These are phyloP conservation scores for Strobilomyces dryophilus DNA, from an alignment of 768 basidiomycete genomes.

Conservation along the genomic window DNA sequence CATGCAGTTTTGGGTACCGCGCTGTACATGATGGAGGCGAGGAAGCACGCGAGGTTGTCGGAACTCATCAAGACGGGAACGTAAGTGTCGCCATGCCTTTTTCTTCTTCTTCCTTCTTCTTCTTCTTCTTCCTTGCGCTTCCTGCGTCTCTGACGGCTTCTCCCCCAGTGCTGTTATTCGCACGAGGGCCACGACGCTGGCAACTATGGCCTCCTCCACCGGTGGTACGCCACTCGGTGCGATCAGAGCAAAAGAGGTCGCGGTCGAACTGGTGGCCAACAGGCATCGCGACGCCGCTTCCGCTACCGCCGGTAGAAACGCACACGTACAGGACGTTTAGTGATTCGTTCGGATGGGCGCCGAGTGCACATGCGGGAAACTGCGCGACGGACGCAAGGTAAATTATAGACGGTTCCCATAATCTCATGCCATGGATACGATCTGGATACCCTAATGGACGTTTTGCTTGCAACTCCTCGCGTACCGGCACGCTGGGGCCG, in stretches of 20 bases:
- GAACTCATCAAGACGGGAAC: constrained; percentile 56
- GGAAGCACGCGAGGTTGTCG: constrained; percentile 44
- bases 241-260: constrained; percentile 73
- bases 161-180: constrained; percentile 31
- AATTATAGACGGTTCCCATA: background rate
- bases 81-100: constrained; percentile 27
- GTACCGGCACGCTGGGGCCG: background rate
- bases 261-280: constrained; percentile 23
- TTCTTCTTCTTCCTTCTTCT: too few relatives aligned
- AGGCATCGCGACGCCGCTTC: background rate
- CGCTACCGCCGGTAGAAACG: background rate
- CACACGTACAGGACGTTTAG: constrained; percentile 1
- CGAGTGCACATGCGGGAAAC: background rate
- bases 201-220: constrained; percentile 10
- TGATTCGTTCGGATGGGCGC: background rate
- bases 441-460: background rate
- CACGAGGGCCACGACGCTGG: constrained; percentile 33
- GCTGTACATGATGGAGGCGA: constrained; percentile 56
- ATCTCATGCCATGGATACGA: background rate
- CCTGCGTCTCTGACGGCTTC: background rate
- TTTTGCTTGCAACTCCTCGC: background rate
- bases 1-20: constrained; percentile 44
- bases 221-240: constrained; percentile 39
- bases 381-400: constrained; percentile 42
- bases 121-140: background rate